Evolutionary conservation across 805 yeast genomes (phyloP).

Genomic region (Candida ascalaphidarum): DNA sequence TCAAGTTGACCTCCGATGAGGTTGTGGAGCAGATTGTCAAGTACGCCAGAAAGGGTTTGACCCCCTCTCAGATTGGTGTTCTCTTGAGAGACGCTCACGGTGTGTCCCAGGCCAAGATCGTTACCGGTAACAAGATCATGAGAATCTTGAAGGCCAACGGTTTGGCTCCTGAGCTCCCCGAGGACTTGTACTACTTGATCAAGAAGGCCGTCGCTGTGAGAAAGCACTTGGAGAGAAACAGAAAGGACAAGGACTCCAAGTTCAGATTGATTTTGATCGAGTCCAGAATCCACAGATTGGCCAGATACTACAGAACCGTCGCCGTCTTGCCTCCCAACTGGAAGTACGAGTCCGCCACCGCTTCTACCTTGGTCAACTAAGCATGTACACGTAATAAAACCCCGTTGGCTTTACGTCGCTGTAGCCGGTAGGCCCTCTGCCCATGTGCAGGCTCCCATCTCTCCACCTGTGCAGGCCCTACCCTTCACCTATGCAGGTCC

Average conservation of each 20-base stretch:
- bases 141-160: conserved; percentile 99
- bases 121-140: conserved; percentile 98
- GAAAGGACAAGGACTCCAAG: conserved; percentile 99
- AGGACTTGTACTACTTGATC: conserved; percentile 97
- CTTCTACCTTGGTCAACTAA: conserved; percentile 99
- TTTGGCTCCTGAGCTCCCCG: conserved; percentile 99
- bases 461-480: not conserved
- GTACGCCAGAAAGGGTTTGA: conserved; percentile 99
- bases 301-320: conserved; percentile 99
- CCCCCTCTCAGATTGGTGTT: conserved; percentile 99
- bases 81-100: conserved; percentile 99
- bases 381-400: too few relatives aligned
- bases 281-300: conserved; percentile 99
- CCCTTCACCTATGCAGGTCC: not conserved
- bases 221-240: conserved; percentile 99
- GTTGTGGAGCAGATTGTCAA: conserved; percentile 97
- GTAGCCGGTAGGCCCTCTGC: too few relatives aligned
- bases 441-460: too few relatives aligned
- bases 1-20: conserved; percentile 91
- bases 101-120: conserved; percentile 93
- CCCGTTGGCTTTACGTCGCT: too few relatives aligned
- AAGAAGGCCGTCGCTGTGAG: conserved; percentile 99
- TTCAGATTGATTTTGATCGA: conserved; percentile 99
- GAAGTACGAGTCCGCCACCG: conserved; percentile 99
- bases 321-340: conserved; percentile 99